Evolutionary conservation across 2,329 filamentous ascomycete species (phyloP), one percentile per base, ranked within the genome.

Genomic region (Penicillium sp.): DNA sequence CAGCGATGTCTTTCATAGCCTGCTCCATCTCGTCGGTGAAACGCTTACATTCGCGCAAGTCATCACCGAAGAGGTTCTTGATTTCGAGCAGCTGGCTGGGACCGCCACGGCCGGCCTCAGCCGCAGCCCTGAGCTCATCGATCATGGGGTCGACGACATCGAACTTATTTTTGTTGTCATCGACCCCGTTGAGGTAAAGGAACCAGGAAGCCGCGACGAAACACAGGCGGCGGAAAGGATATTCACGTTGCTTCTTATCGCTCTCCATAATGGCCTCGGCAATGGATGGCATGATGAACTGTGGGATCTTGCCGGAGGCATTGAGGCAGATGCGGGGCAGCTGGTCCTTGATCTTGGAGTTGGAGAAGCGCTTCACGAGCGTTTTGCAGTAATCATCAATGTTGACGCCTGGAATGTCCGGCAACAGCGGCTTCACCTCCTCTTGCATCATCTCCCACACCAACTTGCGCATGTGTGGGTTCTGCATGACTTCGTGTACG

Each of bases 301-400:
- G 75, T 0, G 76, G 76, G 34, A 78, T 72, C 72, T 78, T 78
- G 67, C 76, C 76, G 6, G 75, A 77, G 21, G 70, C 75, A 61
- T 74, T 74, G 21, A 78, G 71, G 52, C 73, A 74, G 52, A 78
- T 66, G 33, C 76, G 76, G 34, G 74, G 72, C 48, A 78, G 68
- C 65, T 77, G 75, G 52, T 78, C 76, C 74, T 72, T 77, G 59
- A 78, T 77, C 47, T 75, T 77, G 0, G 76, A 75, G 73, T 78
- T 78, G 60, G 74, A 73, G 68, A 78, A 78, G 33, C 76, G 76
- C 63, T 76, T 74, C 53, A 78, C 72, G 39, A 78, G 71, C 0
- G 75, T 78, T 53, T 71, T 64, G 69, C 74, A 77, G 65, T 78
- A 78, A 56, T 74, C 56, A 55, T 78, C 75, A 45, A 78, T 72